Base-by-base conservation (phyloP, 169 alveolate genomes). In the Amoebophrya sp. region DNA sequence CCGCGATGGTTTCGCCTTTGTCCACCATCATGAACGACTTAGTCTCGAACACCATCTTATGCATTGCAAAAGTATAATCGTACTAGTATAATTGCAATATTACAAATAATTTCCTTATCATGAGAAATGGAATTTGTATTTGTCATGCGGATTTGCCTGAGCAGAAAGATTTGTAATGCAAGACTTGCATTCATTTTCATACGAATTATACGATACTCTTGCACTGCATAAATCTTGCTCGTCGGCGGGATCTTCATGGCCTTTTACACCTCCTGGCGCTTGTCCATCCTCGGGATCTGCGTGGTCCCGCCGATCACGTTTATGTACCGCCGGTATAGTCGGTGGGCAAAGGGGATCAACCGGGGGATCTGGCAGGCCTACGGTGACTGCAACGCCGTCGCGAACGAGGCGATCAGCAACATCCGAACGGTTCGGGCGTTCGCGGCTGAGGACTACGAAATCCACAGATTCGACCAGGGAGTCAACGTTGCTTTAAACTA, bases 341-440 rank as follows among this genome's bases (percentile, higher is more conserved):
- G 93, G 90, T 90, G 40, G 90, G 93, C 41, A 40, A 35, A 40
- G 0, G 83, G 40, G 83, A 88, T 93, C 88, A 91, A 90, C 38
- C 40, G 93, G 0, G 77, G 91, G 40, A 91, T 93, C 77, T 93
- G 89, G 39, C 92, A 92, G 40, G 94, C 94, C 18, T 77, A 55
- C 39, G 94, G 94, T 29, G 94, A 93, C 32, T n/a, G 77, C n/a
- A 90, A 92, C 53, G 40, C 88, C 66, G 89, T 92, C 2, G 94
- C 94, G 23, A 93, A 92, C 3, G 94, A 93, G 41, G 93, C 93
- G 53, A 91, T 93, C 77, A 0, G 89, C 91, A 93, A 93, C 93
- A 93, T 93, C 83, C 92, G 94, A 40, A 93, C 94, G n/a, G 94
- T 93, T 77, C 93, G 94, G 3, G 94, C 93, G 40, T 93, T 93